Percentiles rank a stretch among this genome's conserved stretches.
Conservation (phyloP, 352 stramenopile genomes). For the Phytopythium cucurbitacearum region DNA sequence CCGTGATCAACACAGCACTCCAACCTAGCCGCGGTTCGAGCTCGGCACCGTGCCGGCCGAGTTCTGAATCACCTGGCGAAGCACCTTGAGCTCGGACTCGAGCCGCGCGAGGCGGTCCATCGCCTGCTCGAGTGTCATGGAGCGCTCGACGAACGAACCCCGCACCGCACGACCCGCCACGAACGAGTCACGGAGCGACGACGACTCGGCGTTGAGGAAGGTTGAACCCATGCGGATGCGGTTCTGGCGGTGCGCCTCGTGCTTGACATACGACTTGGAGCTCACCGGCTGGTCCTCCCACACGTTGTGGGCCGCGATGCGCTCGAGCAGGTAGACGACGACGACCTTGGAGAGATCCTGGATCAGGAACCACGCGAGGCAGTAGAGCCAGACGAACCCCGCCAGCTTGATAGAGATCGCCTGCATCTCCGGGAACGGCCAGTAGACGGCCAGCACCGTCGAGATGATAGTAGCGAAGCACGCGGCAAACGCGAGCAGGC, state of each 20-base stretch:
- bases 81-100: constrained; percentile 59
- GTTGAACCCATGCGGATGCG: constrained; percentile 70
- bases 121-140: constrained; percentile 63
- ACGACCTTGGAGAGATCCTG: constrained; percentile 82
- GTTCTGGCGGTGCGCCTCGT: constrained; percentile 73
- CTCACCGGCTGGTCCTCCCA: constrained; percentile 51
- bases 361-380: constrained; percentile 82
- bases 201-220: constrained; percentile 48
- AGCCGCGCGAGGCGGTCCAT: constrained; percentile 69
- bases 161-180: constrained; percentile 66
- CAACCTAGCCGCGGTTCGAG: too few species aligned
- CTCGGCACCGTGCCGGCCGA: too few species aligned
- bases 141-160: constrained; percentile 47
- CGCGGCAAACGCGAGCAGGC: constrained; percentile 67
- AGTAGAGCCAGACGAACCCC: constrained; percentile 89
- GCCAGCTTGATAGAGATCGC: constrained; percentile 69
- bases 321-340: constrained; percentile 57
- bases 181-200: constrained; percentile 74
- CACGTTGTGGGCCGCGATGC: constrained; percentile 48
- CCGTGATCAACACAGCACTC: too few species aligned
- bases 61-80: constrained; percentile 61
- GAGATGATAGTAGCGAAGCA: constrained; percentile 75
- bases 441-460: constrained; percentile 82
- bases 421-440: constrained; percentile 76
- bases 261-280: constrained; percentile 52